phyloP scores from a whole-genome alignment of 192 early-diverging fungal genomes.

The Coemansia reversa region DNA sequence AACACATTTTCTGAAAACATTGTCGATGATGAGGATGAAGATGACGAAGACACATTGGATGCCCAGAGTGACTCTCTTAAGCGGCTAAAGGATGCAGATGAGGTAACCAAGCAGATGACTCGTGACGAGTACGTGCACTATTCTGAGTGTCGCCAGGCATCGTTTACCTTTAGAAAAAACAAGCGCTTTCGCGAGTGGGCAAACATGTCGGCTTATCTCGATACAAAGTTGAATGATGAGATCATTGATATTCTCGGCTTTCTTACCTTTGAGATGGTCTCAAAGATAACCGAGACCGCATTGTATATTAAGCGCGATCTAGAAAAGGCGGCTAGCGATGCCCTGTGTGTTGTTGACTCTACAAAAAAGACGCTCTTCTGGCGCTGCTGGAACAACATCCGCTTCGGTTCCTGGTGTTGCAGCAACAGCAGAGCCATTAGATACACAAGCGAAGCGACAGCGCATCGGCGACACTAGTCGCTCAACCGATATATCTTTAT shows the following conservation, averaged over 20 bases:
- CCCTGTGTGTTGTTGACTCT: constrained; percentile 12
- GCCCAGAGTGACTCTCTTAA: constrained; percentile 82
- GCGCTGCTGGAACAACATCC: constrained; percentile 1
- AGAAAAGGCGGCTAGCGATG: constrained; percentile 51
- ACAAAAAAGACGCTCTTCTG: constrained; percentile 21
- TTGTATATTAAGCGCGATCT: constrained; percentile 72
- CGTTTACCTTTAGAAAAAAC: constrained; percentile 91
- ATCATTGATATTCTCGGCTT: constrained; percentile 97
- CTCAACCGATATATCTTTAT: constrained; percentile 58
- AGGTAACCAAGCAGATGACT: constrained; percentile 90
- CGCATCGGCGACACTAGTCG: constrained; percentile 13
- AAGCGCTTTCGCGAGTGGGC: too few species aligned
- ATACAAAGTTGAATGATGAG: constrained; percentile 88
- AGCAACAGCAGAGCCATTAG: constrained; percentile 1
- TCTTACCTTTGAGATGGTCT: constrained; percentile 92
- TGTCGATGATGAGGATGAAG: constrained; percentile 76
- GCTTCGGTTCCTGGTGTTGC: not conserved
- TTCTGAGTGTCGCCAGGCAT: constrained; percentile 96
- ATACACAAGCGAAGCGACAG: constrained; percentile 33
- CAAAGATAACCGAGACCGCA: constrained; percentile 86
- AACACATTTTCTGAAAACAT: constrained; percentile 76
- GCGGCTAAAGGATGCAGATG: constrained; percentile 85
- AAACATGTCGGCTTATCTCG: constrained; percentile 82
- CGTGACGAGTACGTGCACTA: constrained; percentile 99
- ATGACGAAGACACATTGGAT: constrained; percentile 88